A percentile compares a stretch with the other conserved stretches of the same genome.
These are phyloP conservation scores for Rhizophagus prolifer DNA, from an alignment of 192 early-diverging fungal genomes.

Conservation along the genomic window DNA sequence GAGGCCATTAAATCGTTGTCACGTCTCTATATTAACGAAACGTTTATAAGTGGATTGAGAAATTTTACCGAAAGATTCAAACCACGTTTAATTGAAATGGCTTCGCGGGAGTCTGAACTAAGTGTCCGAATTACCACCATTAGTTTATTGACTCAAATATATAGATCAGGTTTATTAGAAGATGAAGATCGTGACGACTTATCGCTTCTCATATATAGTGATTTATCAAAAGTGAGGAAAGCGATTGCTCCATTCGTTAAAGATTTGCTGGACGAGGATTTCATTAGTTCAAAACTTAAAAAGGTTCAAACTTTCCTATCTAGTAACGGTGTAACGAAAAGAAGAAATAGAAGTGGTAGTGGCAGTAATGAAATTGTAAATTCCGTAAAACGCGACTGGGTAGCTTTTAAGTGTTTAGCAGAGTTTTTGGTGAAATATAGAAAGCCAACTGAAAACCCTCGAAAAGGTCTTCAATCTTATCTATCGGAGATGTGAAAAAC, in stretches of 20 bases:
- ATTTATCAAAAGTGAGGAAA: slow-evolving; percentile 65
- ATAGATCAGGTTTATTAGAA: slow-evolving; percentile 57
- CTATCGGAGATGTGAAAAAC: slow-evolving; percentile 41
- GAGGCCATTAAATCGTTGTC: slow-evolving; percentile 67
- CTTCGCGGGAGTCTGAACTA: slow-evolving; percentile 63
- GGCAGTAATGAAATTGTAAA: background rate
- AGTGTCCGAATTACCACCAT: slow-evolving; percentile 53
- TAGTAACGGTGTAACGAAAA: slow-evolving; percentile 1
- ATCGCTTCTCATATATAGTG: slow-evolving; percentile 69
- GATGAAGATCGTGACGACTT: slow-evolving; percentile 60
- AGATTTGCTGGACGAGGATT: slow-evolving; percentile 41
- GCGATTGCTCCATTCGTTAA: slow-evolving; percentile 63
- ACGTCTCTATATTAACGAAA: slow-evolving; percentile 57
- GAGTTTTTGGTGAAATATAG: slow-evolving; percentile 45
- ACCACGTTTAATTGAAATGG: slow-evolving; percentile 75
- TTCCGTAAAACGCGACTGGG: slow-evolving; percentile 38
- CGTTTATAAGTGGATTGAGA: slow-evolving; percentile 53
- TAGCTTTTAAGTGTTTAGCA: slow-evolving; percentile 48
- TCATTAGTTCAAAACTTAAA: slow-evolving; percentile 33
- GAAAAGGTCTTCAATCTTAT: slow-evolving; percentile 21
- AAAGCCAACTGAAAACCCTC: slow-evolving; percentile 16
- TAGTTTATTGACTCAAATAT: slow-evolving; percentile 42
- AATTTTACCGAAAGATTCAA: slow-evolving; percentile 70
- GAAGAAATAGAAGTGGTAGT: slow-evolving; percentile 22
- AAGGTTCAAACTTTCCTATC: slow-evolving; percentile 31